Conservation (phyloP, 371 early-diverging fungal species). For the Mortierella sp. region DNA sequence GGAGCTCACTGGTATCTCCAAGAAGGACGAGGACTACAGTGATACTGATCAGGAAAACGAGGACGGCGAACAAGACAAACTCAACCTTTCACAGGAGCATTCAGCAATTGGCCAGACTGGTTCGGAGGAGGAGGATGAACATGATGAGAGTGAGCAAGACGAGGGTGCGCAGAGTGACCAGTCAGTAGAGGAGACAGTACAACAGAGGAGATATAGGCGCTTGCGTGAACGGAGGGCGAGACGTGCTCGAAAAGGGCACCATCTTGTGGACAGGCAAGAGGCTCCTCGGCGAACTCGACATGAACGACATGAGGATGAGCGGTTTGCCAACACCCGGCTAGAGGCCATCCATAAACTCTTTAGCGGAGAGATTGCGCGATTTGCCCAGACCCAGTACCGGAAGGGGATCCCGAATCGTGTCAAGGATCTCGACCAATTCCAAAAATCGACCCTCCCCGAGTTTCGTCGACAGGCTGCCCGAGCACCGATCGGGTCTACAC, state of each 20-base stretch:
- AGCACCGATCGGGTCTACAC: not conserved
- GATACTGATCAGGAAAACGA: not conserved
- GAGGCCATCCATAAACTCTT: constrained; percentile 12
- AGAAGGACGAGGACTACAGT: constrained; percentile 21
- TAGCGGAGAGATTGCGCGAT: constrained; percentile 5
- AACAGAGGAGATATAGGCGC: not conserved
- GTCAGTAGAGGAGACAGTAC: not conserved
- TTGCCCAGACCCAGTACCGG: constrained; percentile 18
- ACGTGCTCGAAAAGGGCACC: not conserved
- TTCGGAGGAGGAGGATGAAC: not conserved
- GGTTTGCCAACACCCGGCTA: not conserved
- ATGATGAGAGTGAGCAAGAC: not conserved
- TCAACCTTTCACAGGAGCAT: too few relatives aligned
- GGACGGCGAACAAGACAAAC: too few relatives aligned
- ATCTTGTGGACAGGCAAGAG: not conserved
- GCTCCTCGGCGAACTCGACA: not conserved
- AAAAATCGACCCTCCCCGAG: not conserved
- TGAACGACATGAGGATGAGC: constrained; percentile 19
- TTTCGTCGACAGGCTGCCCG: not conserved
- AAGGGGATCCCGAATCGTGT: not conserved
- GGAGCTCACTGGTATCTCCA: constrained; percentile 41
- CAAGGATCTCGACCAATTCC: not conserved
- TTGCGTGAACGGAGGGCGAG: not conserved
- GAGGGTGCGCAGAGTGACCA: not conserved
- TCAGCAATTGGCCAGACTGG: too few relatives aligned